Percentiles rank a stretch among this genome's conserved stretches.
These are phyloP conservation scores for Cystobasidium tubakii DNA, from an alignment of 768 basidiomycete species.

Conservation along the genomic window DNA sequence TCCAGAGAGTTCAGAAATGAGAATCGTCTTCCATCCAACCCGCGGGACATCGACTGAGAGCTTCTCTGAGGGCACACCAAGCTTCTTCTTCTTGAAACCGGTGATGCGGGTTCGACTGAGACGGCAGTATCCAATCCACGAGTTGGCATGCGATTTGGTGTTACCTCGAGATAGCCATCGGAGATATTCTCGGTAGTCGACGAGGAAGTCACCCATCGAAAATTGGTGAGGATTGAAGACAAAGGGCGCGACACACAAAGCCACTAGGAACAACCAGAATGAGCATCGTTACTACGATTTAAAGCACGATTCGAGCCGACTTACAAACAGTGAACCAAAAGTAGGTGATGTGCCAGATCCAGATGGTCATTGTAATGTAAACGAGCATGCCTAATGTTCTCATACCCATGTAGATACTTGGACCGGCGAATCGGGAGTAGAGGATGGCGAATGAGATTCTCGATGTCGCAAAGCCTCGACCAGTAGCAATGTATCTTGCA, in stretches of 20 bases:
- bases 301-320: not conserved
- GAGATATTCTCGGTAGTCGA: slow-evolving; percentile 93
- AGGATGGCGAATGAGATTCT: slow-evolving; percentile 89
- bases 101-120: slow-evolving; percentile 97
- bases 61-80: slow-evolving; percentile 95
- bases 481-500: slow-evolving; percentile 96
- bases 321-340: slow-evolving; percentile 85
- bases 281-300: not conserved
- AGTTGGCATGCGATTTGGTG: slow-evolving; percentile 91
- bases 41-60: slow-evolving; percentile 90
- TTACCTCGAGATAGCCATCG: slow-evolving; percentile 99
- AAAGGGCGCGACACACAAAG: slow-evolving; percentile 92
- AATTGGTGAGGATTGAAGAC: slow-evolving; percentile 99
- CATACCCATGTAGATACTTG: slow-evolving; percentile 96
- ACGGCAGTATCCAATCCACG: slow-evolving; percentile 99
- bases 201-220: slow-evolving; percentile 85
- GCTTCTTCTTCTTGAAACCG: slow-evolving; percentile 97
- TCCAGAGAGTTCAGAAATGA: slow-evolving; percentile 50
- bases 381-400: slow-evolving; percentile 83
- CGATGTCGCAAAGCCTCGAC: slow-evolving; percentile 95
- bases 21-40: slow-evolving; percentile 61
- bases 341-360: slow-evolving; percentile 88
- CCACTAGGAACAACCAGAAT: slow-evolving; percentile 49
- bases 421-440: slow-evolving; percentile 96
- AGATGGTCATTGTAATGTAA: slow-evolving; percentile 84